phyloP scores from a whole-genome alignment of 2,329 filamentous ascomycete species.

The Neofusicoccum parvum region DNA sequence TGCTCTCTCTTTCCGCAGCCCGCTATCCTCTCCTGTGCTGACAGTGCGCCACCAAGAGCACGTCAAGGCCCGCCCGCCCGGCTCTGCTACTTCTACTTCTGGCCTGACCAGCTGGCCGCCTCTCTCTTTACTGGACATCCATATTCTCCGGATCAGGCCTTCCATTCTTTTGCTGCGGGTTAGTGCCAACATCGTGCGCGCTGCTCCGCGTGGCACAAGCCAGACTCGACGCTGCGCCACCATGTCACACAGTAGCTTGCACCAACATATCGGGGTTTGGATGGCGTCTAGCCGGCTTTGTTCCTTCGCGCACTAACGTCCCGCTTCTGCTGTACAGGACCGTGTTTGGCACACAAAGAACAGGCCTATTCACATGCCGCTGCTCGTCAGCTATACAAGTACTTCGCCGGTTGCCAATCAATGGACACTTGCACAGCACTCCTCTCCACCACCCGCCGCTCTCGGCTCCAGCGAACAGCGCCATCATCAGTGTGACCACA shows the following conservation, averaged over 20 bases:
- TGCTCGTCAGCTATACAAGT: neutral
- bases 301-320: slow-evolving; percentile 1
- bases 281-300: neutral
- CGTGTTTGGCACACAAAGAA: neutral
- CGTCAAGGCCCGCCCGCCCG: too few relatives aligned
- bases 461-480: neutral
- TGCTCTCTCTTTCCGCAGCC: too few relatives aligned
- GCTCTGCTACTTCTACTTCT: too few relatives aligned
- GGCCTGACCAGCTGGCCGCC: too few relatives aligned
- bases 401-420: neutral
- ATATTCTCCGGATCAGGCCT: too few relatives aligned
- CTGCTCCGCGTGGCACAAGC: neutral
- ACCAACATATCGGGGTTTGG: neutral
- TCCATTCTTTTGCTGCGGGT: neutral
- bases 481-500: neutral
- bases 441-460: neutral
- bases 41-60: neutral
- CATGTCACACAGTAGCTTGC: neutral
- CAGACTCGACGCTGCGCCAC: neutral
- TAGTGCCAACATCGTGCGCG: neutral
- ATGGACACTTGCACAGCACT: neutral
- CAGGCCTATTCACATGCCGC: neutral
- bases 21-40: too few relatives aligned
- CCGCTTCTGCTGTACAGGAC: neutral
- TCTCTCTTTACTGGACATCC: too few relatives aligned